Evolutionary conservation across 2,329 filamentous ascomycete species (phyloP).

Genomic region (Gnomoniopsis sp.): DNA sequence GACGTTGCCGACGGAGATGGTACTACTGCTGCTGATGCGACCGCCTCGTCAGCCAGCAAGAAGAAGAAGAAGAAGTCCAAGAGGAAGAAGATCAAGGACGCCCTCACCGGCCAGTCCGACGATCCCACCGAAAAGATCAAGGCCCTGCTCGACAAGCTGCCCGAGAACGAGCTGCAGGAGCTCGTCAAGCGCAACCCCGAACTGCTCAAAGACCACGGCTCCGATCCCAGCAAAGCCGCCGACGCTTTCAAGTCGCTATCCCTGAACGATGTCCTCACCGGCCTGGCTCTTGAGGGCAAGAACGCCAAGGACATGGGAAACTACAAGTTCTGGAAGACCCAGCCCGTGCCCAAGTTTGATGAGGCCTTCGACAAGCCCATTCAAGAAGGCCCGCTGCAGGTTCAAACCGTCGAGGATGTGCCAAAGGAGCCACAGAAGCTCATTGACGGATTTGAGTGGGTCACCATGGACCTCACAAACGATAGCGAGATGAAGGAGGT

Average conservation of each 20-base stretch:
- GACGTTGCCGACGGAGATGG: constrained; percentile 35
- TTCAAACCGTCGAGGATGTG: constrained; percentile 74
- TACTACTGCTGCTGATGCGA: constrained; percentile 32
- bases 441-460: constrained; percentile 88
- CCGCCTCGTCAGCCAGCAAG: constrained; percentile 33
- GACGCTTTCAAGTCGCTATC: constrained; percentile 60
- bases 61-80: constrained; percentile 67
- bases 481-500: constrained; percentile 82
- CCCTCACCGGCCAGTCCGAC: constrained; percentile 33
- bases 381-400: constrained; percentile 79
- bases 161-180: constrained; percentile 57
- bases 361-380: constrained; percentile 49
- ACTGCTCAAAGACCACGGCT: constrained; percentile 55
- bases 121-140: constrained; percentile 40
- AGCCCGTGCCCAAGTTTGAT: constrained; percentile 86
- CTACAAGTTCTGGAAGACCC: constrained; percentile 98
- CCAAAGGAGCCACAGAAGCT: constrained; percentile 73
- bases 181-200: constrained; percentile 72
- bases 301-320: constrained; percentile 94
- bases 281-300: constrained; percentile 73
- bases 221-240: constrained; percentile 38
- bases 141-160: constrained; percentile 51
- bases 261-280: constrained; percentile 70
- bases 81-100: constrained; percentile 56
- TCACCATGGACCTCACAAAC: constrained; percentile 79